A percentile compares a stretch with the other conserved stretches of the same genome.
Evolutionary conservation across 495 filamentous ascomycete genomes (phyloP).

Genomic region (Aspergillus diversus): DNA sequence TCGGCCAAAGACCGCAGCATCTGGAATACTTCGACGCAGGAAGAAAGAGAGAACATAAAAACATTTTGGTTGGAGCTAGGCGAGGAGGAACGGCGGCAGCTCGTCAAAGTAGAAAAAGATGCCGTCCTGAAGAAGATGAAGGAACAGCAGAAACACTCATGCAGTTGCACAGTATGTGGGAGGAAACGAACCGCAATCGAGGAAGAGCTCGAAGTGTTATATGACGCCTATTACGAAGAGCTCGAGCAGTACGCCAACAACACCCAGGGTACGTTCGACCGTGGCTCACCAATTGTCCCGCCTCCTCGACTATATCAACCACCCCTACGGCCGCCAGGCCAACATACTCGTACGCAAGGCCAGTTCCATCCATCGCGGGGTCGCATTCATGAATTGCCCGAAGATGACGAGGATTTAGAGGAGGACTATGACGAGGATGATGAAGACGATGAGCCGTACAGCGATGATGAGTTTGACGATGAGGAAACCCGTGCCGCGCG

Average conservation of each 20-base stretch:
- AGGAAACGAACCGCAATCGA: constrained; percentile 97
- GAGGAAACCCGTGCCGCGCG: constrained; percentile 54
- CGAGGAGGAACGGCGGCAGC: constrained; percentile 87
- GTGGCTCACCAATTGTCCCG: constrained; percentile 65
- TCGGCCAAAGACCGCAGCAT: constrained; percentile 73
- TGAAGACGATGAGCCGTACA: constrained; percentile 59
- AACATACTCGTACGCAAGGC: constrained; percentile 49
- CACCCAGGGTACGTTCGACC: constrained; percentile 66
- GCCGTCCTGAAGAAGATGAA: constrained; percentile 99
- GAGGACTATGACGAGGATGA: constrained; percentile 63
- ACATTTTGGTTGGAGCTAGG: constrained; percentile 98
- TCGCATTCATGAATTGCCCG: constrained; percentile 64
- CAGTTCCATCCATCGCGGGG: constrained; percentile 54
- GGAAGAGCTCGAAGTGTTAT: constrained; percentile 97
- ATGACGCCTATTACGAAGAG: constrained; percentile 99
- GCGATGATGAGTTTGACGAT: constrained; percentile 58
- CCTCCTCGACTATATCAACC: constrained; percentile 60
- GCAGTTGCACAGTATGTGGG: constrained; percentile 96
- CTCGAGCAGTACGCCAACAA: constrained; percentile 96
- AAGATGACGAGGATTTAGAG: constrained; percentile 67
- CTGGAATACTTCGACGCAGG: constrained; percentile 92
- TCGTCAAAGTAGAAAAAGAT: constrained; percentile 98
- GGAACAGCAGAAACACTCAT: constrained; percentile 99
- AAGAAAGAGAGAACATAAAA: constrained; percentile 96
- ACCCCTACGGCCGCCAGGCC: constrained; percentile 44